Conservation (phyloP, 306 rosid genomes). For the Lathyrus oleraceus region DNA sequence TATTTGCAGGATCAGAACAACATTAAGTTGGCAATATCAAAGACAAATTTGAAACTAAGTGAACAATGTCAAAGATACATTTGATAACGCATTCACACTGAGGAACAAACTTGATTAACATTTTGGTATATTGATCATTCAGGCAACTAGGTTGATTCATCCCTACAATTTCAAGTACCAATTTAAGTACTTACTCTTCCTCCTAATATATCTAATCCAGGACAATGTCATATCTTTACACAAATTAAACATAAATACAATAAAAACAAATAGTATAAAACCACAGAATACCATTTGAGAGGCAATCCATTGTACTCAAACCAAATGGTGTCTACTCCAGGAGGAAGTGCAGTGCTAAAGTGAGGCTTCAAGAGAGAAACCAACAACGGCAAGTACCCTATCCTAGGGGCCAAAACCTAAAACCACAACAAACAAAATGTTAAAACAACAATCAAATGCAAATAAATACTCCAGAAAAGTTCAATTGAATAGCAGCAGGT, state of each 20-base stretch:
- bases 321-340: constrained; percentile 87
- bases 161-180: neutral
- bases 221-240: neutral
- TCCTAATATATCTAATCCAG: neutral
- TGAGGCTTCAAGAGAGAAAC: constrained; percentile 74
- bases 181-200: neutral
- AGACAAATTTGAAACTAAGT: neutral
- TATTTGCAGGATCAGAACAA: neutral
- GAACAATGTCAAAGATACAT: neutral
- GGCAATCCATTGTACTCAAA: constrained; percentile 91
- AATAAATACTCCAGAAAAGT: neutral
- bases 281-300: constrained; percentile 64
- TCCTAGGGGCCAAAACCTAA: constrained; percentile 89
- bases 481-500: neutral
- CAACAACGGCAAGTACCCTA: constrained; percentile 85
- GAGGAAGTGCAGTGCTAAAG: constrained; percentile 80
- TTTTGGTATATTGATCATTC: neutral
- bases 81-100: neutral
- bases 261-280: neutral
- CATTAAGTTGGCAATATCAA: neutral
- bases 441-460: neutral
- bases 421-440: constrained; percentile 1
- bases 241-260: neutral
- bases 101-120: neutral
- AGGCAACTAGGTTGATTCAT: neutral